A percentile compares a stretch with the other conserved stretches of the same genome.
Evolutionary conservation across 2,329 filamentous ascomycete genomes (phyloP).

Genomic region (Alternaria arborescens): DNA sequence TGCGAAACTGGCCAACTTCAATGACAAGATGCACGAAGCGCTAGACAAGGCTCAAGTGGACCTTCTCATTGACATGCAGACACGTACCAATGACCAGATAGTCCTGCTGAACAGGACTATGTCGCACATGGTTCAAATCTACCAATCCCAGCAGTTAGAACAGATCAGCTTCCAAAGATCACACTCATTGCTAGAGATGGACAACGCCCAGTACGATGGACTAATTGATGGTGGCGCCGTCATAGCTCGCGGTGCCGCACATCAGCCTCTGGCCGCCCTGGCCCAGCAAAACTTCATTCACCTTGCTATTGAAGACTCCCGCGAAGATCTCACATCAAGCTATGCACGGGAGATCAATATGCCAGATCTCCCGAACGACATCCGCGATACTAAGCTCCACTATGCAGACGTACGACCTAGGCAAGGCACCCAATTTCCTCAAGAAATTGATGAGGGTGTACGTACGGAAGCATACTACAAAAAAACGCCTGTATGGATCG

Average conservation of each 20-base stretch:
- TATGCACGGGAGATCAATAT: constrained; percentile 37
- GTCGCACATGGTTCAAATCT: constrained; percentile 47
- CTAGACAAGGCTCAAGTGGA: constrained; percentile 44
- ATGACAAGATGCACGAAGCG: constrained; percentile 49
- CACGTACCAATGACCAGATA: constrained; percentile 48
- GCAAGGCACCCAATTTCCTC: constrained; percentile 24
- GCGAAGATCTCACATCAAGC: constrained; percentile 34
- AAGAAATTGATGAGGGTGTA: constrained; percentile 30
- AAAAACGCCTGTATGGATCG: constrained; percentile 45
- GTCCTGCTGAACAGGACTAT: constrained; percentile 49
- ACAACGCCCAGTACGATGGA: constrained; percentile 32
- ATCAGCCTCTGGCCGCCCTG: constrained; percentile 38
- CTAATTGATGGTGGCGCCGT: constrained; percentile 2
- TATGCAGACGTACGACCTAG: constrained; percentile 29
- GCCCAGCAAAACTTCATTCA: constrained; percentile 50
- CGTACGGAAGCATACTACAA: constrained; percentile 44
- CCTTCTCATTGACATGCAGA: constrained; percentile 40
- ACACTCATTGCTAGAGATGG: constrained; percentile 25
- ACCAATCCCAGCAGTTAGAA: constrained; percentile 31
- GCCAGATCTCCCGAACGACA: constrained; percentile 23
- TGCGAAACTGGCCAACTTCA: constrained; percentile 44
- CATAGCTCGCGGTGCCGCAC: constrained; percentile 16
- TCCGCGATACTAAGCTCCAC: constrained; percentile 15
- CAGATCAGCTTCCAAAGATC: constrained; percentile 18
- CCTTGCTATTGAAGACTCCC: constrained; percentile 42